Conservation (phyloP, 495 filamentous ascomycete genomes). For the Aspergillus avenaceus region DNA sequence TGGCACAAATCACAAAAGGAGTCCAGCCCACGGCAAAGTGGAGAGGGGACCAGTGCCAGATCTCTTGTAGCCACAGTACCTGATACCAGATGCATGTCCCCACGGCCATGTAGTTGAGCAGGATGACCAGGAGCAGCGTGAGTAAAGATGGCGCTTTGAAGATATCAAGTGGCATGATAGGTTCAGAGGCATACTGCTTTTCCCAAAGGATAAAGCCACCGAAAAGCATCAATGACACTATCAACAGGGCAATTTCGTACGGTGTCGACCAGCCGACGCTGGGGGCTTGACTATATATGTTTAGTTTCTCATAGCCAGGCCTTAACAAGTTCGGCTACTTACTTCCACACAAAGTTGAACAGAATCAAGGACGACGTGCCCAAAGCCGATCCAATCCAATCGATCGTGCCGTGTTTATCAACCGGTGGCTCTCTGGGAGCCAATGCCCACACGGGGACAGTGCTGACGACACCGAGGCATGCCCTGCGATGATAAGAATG, state of each 20-base stretch:
- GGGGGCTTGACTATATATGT: slow-evolving; percentile 52
- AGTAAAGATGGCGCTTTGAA: slow-evolving; percentile 48
- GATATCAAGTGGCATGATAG: slow-evolving; percentile 49
- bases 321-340: too few species aligned
- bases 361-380: slow-evolving; percentile 42
- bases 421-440: slow-evolving; percentile 36
- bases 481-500: slow-evolving; percentile 16
- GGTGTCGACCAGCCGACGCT: slow-evolving; percentile 43
- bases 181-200: slow-evolving; percentile 30
- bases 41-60: slow-evolving; percentile 43
- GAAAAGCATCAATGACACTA: slow-evolving; percentile 38
- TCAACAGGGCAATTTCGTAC: slow-evolving; percentile 42
- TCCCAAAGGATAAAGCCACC: slow-evolving; percentile 45
- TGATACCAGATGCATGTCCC: slow-evolving; percentile 49
- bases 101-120: slow-evolving; percentile 50
- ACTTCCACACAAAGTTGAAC: slow-evolving; percentile 57
- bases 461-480: slow-evolving; percentile 30
- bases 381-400: slow-evolving; percentile 46
- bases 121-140: slow-evolving; percentile 41
- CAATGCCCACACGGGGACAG: slow-evolving; percentile 26
- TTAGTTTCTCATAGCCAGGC: too few species aligned
- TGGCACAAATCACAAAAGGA: slow-evolving; percentile 39
- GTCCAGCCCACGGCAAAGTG: slow-evolving; percentile 40
- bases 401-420: slow-evolving; percentile 41
- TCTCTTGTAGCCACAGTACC: slow-evolving; percentile 40